These are phyloP conservation scores for Cystofilobasidium capitatum DNA, from an alignment of 768 basidiomycete species.

Conservation along the genomic window DNA sequence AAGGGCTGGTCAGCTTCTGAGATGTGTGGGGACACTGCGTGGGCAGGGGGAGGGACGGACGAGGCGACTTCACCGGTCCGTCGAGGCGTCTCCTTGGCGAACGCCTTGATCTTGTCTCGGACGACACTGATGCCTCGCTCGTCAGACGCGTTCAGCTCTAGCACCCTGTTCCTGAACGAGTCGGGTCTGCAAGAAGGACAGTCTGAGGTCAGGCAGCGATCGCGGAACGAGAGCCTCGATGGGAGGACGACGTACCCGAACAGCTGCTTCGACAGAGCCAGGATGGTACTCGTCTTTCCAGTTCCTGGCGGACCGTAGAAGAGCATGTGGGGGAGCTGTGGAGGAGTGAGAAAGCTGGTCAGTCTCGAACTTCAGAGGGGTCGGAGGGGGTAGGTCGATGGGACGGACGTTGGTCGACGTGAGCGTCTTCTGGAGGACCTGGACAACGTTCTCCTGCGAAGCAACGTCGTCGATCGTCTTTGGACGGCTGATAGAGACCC, in stretches of 20 bases:
- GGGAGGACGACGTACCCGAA: conserved; percentile 59
- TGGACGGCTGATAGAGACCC: conserved; percentile 58
- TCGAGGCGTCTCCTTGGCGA: conserved; percentile 52
- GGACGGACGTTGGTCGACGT: conserved; percentile 73
- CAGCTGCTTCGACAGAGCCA: conserved; percentile 83
- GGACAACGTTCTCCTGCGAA: conserved; percentile 91
- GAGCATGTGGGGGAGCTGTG: conserved; percentile 92
- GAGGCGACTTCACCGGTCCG: conserved; percentile 34
- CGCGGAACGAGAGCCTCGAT: background rate
- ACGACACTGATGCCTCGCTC: conserved; percentile 96
- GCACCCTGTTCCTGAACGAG: conserved; percentile 80
- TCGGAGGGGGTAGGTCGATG: background rate
- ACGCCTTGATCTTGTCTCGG: conserved; percentile 96
- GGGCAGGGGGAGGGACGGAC: conserved; percentile 31
- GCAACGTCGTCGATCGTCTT: conserved; percentile 97
- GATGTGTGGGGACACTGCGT: background rate
- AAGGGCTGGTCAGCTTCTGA: background rate
- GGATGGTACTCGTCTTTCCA: conserved; percentile 95
- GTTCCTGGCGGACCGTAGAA: conserved; percentile 99
- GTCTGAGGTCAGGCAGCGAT: background rate
- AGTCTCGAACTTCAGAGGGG: background rate
- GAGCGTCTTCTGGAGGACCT: conserved; percentile 80
- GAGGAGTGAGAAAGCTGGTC: background rate
- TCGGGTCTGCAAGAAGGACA: conserved; percentile 58
- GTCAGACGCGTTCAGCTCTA: conserved; percentile 97